A percentile compares a stretch with the other conserved stretches of the same genome.
phyloP scores from a whole-genome alignment of 2,329 filamentous ascomycete species.

The Colletotrichum destructivum region DNA sequence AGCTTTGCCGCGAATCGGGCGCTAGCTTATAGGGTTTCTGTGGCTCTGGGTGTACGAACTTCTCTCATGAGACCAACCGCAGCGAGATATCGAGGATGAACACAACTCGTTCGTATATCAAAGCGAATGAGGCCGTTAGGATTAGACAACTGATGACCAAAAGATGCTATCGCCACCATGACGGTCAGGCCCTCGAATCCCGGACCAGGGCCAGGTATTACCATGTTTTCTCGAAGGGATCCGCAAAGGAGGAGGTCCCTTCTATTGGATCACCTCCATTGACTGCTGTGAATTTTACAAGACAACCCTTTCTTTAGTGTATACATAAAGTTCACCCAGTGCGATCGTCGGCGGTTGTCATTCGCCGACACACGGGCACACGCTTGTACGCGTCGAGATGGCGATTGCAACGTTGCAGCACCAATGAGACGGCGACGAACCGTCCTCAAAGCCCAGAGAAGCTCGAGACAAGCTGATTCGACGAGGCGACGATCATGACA shows the following conservation, averaged over 20 bases:
- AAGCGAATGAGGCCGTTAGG: not conserved
- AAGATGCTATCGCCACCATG: not conserved
- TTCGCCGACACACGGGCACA: conserved; percentile 15
- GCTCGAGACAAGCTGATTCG: conserved; percentile 26
- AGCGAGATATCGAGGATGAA: not conserved
- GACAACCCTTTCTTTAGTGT: conserved; percentile 8
- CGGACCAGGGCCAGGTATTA: not conserved
- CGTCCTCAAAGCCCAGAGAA: not conserved
- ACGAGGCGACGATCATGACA: conserved; percentile 27
- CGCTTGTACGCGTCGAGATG: conserved; percentile 28
- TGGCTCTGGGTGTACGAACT: not conserved
- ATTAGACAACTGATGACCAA: not conserved
- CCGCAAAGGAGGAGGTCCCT: too few relatives aligned
- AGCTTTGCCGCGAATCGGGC: not conserved
- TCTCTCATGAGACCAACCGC: not conserved
- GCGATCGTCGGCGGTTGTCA: conserved; percentile 21
- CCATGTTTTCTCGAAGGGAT: too few relatives aligned
- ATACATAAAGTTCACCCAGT: too few relatives aligned
- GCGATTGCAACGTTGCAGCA: conserved; percentile 41
- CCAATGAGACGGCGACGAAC: conserved; percentile 37
- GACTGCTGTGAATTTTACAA: not conserved
- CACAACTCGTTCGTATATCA: not conserved
- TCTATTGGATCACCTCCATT: not conserved
- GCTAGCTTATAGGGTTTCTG: not conserved
- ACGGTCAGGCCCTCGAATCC: not conserved